Percentiles rank a stretch among this genome's conserved stretches.
Evolutionary conservation across 345 rosid genomes (phyloP).

Genomic region (Stellera chamaejasme): DNA sequence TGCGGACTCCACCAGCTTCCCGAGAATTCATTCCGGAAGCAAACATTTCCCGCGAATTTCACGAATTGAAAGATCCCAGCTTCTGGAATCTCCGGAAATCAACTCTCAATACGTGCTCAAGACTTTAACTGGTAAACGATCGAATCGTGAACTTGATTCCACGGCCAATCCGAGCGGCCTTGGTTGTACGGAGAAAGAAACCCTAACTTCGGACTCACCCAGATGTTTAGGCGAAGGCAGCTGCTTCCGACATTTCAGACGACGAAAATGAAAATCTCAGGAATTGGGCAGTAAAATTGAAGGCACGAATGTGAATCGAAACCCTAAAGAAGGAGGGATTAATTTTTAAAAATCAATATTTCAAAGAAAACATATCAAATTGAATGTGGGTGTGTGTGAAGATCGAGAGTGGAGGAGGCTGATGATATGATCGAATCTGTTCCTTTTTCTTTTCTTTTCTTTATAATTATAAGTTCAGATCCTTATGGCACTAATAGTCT

Average conservation of each 20-base stretch:
- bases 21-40: conserved; percentile 33
- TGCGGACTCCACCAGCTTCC: conserved; percentile 24
- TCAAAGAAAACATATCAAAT: background rate
- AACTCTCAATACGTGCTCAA: background rate
- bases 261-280: too few relatives aligned
- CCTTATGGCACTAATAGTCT: too few relatives aligned
- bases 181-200: conserved; percentile 7
- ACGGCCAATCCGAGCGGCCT: too few relatives aligned
- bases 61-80: background rate
- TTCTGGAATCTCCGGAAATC: too few relatives aligned
- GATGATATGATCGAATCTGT: conserved; percentile 17
- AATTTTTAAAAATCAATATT: background rate
- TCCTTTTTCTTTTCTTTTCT: background rate
- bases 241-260: too few relatives aligned
- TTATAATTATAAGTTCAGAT: too few relatives aligned
- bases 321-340: conserved; percentile 11
- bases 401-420: conserved; percentile 12
- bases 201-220: conserved; percentile 1
- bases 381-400: conserved; percentile 11
- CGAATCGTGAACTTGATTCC: too few relatives aligned
- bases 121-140: too few relatives aligned
- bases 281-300: background rate
- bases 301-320: conserved; percentile 8
- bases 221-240: too few relatives aligned
- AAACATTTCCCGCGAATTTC: conserved; percentile 21